Base-by-base conservation (phyloP, 192 early-diverging fungal genomes). In the Oehlia diaphana region DNA sequence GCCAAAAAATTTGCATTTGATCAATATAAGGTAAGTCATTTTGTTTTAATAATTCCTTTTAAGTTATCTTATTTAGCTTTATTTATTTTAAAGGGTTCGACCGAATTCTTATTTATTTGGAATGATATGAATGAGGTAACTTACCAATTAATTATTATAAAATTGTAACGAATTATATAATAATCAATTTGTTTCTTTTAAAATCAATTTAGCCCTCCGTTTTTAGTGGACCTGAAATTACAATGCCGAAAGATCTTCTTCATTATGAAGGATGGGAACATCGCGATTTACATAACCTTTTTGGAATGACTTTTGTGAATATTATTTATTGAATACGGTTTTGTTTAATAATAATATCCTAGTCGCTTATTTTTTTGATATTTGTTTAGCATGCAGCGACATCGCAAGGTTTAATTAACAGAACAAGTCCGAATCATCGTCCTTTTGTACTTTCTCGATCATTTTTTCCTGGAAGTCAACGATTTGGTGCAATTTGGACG, bases 41-140 rank as follows among this genome's bases (percentile, higher is more conserved):
- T 47, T 47, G 10, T 47, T 47, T 4, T 8, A 7, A 35, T 71
- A 1, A 23, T 37, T 39, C 21, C 10, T 26, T 13, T 39, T 6
- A n/a, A 49, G 39, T 23, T 19, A 72, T 9, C 37, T 72, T 67
- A 67, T 31, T 16, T 8, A 67, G 14, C 2, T 28, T 26, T 12
- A 3, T 67, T 67, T 67, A 14, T 72, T 44, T 71, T 39, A 47
- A 10, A 19, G 77, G 95, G 94, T 35, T 95, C 94, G 10, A 94
- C 96, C 13, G 85, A 88, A 23, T 82, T 82, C 61, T 88, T 99
- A 23, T 96, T 93, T 84, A 92, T 95, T 3, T 99, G 98, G 98
- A 99, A 98, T 84, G 98, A 99, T 80, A 99, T 99, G 98, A 99
- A 99, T 83, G 98, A 99, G 62, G 75, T 65, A 77, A 44, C 16